Evolutionary conservation across 2,329 filamentous ascomycete species (phyloP), one percentile per base, ranked within the genome.

Genomic region (Penicillium hesseltinei): DNA sequence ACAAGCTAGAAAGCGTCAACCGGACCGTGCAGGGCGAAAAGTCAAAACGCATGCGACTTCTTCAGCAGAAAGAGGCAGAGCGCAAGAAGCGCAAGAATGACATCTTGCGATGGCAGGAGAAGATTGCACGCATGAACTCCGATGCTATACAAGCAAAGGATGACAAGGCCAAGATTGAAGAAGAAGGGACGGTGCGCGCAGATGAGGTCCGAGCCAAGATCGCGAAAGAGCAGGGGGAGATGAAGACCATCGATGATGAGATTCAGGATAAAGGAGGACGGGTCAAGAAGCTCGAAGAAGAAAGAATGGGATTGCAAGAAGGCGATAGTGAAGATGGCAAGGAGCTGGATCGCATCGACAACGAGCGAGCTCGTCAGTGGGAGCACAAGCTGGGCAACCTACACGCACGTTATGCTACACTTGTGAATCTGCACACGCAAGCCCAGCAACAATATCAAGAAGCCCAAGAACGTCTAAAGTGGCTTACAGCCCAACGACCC

Each of bases 1-100:
- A 90, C 51, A 85, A 84, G 45, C 85, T 92, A 6, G 91, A 95
- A 72, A 86, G 91, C 52, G 82, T 90, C 62, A 96, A 95, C 78
- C 86, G 91, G 47, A 83, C 86, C 5, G 88, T 90, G 1, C 89
- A 95, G 70, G 90, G 88, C 62, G 88, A 89, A 59, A 90, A 88
- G 65, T 82, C 84, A 0, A 90, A 92, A 69, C 90, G 90, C 69
- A 91, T 97, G 56, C 83, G 81, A 56, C 68, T 80, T 25, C 71
- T 88, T 52, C 81, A 84, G 59, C 81, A 86, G 61, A 87, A 86
- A 70, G 81, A 84, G 65, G 80, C 80, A 9, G 83, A 87, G 62
- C 78, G 83, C 35, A 79, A 83, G 68, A 87, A 86, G 70, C 73
- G 85, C 56, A 82, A 81, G 63, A 81, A 85, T 42, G 84, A 88